phyloP scores from a whole-genome alignment of 2,329 filamentous ascomycete species.

The Arthrobotrys megalospora region DNA sequence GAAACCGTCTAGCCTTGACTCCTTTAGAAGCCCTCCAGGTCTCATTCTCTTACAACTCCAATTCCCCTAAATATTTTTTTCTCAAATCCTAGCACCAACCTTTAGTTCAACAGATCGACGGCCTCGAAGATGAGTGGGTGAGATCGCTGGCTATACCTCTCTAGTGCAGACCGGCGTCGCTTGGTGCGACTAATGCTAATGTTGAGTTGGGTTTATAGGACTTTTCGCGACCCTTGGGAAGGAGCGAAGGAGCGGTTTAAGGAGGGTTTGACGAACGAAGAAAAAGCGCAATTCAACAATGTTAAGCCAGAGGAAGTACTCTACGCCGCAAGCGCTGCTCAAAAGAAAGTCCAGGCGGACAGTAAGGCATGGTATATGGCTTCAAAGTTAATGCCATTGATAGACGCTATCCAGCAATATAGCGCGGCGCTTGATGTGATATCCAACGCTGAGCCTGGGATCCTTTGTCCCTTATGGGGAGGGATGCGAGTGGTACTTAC shows the following conservation, averaged over 20 bases:
- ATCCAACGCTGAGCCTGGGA: constrained; percentile 62
- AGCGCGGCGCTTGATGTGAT: constrained; percentile 63
- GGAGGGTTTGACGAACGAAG: constrained; percentile 62
- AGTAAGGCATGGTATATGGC: constrained; percentile 62
- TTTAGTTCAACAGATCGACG: too few species aligned
- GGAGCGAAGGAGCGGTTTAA: constrained; percentile 62
- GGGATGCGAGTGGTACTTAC: constrained; percentile 63
- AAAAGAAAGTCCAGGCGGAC: constrained; percentile 60
- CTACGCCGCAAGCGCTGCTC: constrained; percentile 62
- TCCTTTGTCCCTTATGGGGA: constrained; percentile 64
- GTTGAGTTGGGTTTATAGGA: not conserved
- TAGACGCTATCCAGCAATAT: constrained; percentile 63
- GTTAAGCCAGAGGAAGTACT: constrained; percentile 63
- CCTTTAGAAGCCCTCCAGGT: too few species aligned
- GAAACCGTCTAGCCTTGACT: too few species aligned
- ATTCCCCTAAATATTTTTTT: too few species aligned
- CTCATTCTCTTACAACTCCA: too few species aligned
- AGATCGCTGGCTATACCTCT: too few species aligned
- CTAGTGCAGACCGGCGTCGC: too few species aligned
- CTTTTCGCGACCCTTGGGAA: constrained; percentile 62
- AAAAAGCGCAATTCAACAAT: constrained; percentile 60
- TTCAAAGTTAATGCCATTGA: constrained; percentile 62
- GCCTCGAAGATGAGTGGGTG: too few species aligned
- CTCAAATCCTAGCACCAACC: too few species aligned
- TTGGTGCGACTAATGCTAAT: not conserved